Evolutionary conservation across 768 basidiomycete genomes (phyloP).

Genomic region (Pleurotus sapidus): DNA sequence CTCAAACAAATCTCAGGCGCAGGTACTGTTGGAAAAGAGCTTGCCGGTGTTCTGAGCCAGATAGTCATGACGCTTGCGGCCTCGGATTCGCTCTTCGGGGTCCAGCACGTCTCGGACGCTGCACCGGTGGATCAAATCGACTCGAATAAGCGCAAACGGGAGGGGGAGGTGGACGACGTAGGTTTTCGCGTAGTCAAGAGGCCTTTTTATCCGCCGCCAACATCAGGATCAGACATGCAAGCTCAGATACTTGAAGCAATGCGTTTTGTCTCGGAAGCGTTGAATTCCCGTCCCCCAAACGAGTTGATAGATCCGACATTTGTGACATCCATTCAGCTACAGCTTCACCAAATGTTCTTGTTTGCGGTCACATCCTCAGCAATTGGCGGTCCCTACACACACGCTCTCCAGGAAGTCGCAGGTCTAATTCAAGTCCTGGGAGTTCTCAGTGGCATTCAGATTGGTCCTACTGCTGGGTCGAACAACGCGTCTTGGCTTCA

Average conservation of each 20-base stretch:
- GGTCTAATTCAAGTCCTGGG: conserved; percentile 84
- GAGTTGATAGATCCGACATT: conserved; percentile 52
- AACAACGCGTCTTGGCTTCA: conserved; percentile 31
- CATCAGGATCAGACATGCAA: conserved; percentile 42
- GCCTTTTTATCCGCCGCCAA: conserved; percentile 30
- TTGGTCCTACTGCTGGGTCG: conserved; percentile 44
- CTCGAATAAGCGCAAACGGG: conserved; percentile 76
- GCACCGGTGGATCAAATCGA: conserved; percentile 61
- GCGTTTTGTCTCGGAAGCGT: conserved; percentile 48
- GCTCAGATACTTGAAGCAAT: conserved; percentile 60
- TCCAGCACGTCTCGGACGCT: conserved; percentile 48
- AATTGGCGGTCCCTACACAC: conserved; percentile 48
- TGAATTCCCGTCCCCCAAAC: conserved; percentile 35
- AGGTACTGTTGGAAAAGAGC: conserved; percentile 47
- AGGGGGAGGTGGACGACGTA: conserved; percentile 40
- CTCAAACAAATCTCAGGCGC: conserved; percentile 46
- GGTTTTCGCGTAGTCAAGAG: conserved; percentile 38
- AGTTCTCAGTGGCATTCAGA: conserved; percentile 75
- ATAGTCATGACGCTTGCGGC: conserved; percentile 63
- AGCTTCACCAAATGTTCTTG: conserved; percentile 74
- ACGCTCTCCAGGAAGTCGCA: conserved; percentile 68
- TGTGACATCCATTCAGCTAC: conserved; percentile 68
- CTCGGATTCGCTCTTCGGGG: conserved; percentile 64
- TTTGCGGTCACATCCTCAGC: conserved; percentile 74
- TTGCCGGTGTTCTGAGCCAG: conserved; percentile 57